phyloP scores from a whole-genome alignment of 2,329 filamentous ascomycete species.

The Fusarium annulatum region DNA sequence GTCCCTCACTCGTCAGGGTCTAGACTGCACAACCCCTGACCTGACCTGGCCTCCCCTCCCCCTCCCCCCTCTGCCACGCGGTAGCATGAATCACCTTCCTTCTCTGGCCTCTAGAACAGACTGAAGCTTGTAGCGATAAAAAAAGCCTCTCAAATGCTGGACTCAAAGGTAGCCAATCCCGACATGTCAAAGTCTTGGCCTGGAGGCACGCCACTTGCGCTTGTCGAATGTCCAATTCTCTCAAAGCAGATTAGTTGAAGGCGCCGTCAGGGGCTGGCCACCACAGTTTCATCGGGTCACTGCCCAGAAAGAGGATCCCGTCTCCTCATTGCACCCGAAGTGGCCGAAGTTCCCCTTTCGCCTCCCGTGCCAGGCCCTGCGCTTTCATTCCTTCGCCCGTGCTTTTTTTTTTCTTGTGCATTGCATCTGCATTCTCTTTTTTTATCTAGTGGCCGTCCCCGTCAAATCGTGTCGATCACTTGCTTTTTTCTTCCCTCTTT shows the following conservation, averaged over 20 bases:
- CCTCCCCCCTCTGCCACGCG: constrained; percentile 13
- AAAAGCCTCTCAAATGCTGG: background rate
- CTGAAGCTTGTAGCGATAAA: background rate
- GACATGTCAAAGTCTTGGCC: constrained; percentile 10
- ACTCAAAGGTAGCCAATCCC: background rate
- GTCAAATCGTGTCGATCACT: constrained; percentile 10
- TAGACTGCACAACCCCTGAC: constrained; percentile 3
- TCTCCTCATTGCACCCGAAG: constrained; percentile 15
- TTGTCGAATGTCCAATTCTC: background rate
- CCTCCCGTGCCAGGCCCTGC: background rate
- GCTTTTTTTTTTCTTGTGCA: background rate
- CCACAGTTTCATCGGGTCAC: background rate
- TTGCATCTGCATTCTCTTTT: background rate
- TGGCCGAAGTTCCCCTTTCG: constrained; percentile 4
- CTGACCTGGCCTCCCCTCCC: background rate
- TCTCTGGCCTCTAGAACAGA: background rate
- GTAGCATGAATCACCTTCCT: constrained; percentile 21
- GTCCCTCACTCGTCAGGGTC: background rate
- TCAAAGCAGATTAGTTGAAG: background rate
- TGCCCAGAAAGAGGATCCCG: background rate
- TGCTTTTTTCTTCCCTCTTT: background rate
- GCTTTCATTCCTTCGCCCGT: background rate
- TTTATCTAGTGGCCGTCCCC: constrained; percentile 5
- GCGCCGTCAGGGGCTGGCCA: constrained; percentile 9
- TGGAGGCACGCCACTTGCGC: constrained; percentile 3